Percentiles rank a stretch among this genome's conserved stretches.
Conservation (phyloP, 441 rosid genomes). For the Kokia cookei region DNA sequence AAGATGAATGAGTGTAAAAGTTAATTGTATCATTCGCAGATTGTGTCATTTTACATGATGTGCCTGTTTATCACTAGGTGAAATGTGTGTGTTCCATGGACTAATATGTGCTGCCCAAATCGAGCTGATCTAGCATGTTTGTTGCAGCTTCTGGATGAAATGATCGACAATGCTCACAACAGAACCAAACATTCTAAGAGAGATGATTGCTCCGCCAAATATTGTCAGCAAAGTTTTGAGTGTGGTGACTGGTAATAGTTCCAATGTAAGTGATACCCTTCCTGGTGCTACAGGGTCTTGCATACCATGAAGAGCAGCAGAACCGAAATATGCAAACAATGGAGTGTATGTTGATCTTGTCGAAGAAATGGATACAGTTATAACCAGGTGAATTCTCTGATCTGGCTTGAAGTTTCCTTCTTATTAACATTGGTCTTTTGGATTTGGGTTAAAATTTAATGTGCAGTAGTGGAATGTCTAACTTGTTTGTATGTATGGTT, state of each 20-base stretch:
- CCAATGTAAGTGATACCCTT: slow-evolving; percentile 76
- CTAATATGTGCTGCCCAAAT: background rate
- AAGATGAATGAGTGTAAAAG: background rate
- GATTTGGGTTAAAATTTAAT: background rate
- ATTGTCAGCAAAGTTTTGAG: slow-evolving; percentile 87
- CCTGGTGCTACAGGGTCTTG: slow-evolving; percentile 85
- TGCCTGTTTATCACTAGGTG: background rate
- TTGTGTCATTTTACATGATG: background rate
- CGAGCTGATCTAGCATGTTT: slow-evolving; percentile 6
- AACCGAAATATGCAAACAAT: slow-evolving; percentile 75
- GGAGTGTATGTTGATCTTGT: slow-evolving; percentile 91
- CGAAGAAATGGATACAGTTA: slow-evolving; percentile 89
- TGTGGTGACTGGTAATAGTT: slow-evolving; percentile 87
- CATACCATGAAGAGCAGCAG: slow-evolving; percentile 92
- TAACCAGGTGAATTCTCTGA: slow-evolving; percentile 51
- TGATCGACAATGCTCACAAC: slow-evolving; percentile 98
- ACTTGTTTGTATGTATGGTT: background rate
- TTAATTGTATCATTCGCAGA: background rate
- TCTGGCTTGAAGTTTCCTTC: background rate
- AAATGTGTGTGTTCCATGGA: background rate
- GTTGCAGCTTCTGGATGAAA: slow-evolving; percentile 92
- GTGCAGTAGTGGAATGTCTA: background rate
- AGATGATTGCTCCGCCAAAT: slow-evolving; percentile 95
- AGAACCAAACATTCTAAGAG: slow-evolving; percentile 82
- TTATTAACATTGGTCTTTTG: background rate